A percentile compares a stretch with the other conserved stretches of the same genome.
These are phyloP conservation scores for Esteya vermicola DNA, from an alignment of 2,329 filamentous ascomycete species.

Conservation along the genomic window DNA sequence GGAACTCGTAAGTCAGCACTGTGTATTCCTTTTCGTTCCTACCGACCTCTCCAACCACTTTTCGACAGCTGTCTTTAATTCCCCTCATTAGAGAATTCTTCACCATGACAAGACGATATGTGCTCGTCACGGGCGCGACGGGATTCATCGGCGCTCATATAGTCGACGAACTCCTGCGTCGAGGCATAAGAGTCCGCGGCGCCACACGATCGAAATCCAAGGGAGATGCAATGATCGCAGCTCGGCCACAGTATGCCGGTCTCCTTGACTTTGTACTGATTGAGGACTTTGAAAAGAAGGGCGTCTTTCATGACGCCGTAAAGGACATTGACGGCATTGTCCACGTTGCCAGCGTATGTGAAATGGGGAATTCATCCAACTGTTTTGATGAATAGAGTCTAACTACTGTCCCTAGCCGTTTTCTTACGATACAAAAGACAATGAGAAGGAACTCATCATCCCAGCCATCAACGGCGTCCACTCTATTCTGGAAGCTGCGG, in stretches of 20 bases:
- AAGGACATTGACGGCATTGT: slow-evolving; percentile 17
- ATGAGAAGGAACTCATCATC: slow-evolving; percentile 27
- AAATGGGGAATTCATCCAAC: too few species aligned
- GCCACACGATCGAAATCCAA: slow-evolving; percentile 8
- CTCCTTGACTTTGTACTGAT: slow-evolving; percentile 26
- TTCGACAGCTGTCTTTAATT: too few species aligned
- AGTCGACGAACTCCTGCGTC: slow-evolving; percentile 16
- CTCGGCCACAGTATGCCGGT: slow-evolving; percentile 15
- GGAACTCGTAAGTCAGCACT: too few species aligned
- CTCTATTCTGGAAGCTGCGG: slow-evolving; percentile 23
- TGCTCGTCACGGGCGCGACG: slow-evolving; percentile 13
- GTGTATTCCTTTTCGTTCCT: too few species aligned
- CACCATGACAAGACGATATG: too few species aligned
- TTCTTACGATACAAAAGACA: slow-evolving; percentile 25
- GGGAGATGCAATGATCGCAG: slow-evolving; percentile 14
- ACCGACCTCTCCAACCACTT: too few species aligned
- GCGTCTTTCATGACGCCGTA: slow-evolving; percentile 16
- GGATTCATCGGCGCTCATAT: slow-evolving; percentile 21
- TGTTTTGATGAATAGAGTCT: too few species aligned
- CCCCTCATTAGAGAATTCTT: too few species aligned
- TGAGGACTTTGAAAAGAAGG: slow-evolving; percentile 22
- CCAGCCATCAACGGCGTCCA: slow-evolving; percentile 31
- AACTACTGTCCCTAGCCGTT: slow-evolving; percentile 15
- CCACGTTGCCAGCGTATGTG: slow-evolving; percentile 16
- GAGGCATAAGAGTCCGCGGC: slow-evolving; percentile 18